Base-by-base conservation (phyloP, 768 basidiomycete genomes). In the Suillus alpinus region DNA sequence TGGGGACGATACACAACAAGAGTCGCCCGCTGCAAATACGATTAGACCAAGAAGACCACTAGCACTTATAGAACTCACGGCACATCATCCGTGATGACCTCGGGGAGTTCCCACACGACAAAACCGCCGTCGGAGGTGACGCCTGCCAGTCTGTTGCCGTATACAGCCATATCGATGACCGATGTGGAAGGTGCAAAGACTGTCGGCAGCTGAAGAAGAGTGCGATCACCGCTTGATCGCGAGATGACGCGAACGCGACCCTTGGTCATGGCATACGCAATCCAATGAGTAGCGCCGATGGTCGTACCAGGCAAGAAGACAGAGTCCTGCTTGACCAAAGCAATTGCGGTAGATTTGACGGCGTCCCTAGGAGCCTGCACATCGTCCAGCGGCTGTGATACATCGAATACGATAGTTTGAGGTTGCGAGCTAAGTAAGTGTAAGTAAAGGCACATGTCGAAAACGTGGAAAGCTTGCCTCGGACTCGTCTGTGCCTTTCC, bases 211-310 rank as follows among this genome's bases (percentile, higher is more conserved):
- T 92, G 89, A n/a, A 94, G 81, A 2, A 94, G 77, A 7, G 92
- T 93, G 57, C 92, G 87, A 72, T 93, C 91, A 40, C 92, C 92
- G 65, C 91, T 93, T 26, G 91, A 91, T 57, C 92, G 84, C 23
- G 92, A 94, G 62, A 94, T 94, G 56, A 94, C 89, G 47, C 92
- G 89, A 56, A 94, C 89, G 62, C 92, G 91, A 85, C 89, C 91
- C 77, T 88, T 86, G 5, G 89, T 93, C 92, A 94, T 94, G 29
- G 92, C 92, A 68, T 94, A 94, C 16, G 92, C 92, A 61, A 94
- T 92, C 91, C 92, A 94, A 69, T 92, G 89, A 5, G 92, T 93
- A 14, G 92, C 92, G 10, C 92, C 92, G 58, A 94, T 94, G 36
- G 92, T 94, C 13, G 89, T 88, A 16, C 92, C 92, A 49, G 89